Evolutionary conservation across 129 eudicot genomes (phyloP).

Genomic region (Pseudognaphalium luteoalbum): DNA sequence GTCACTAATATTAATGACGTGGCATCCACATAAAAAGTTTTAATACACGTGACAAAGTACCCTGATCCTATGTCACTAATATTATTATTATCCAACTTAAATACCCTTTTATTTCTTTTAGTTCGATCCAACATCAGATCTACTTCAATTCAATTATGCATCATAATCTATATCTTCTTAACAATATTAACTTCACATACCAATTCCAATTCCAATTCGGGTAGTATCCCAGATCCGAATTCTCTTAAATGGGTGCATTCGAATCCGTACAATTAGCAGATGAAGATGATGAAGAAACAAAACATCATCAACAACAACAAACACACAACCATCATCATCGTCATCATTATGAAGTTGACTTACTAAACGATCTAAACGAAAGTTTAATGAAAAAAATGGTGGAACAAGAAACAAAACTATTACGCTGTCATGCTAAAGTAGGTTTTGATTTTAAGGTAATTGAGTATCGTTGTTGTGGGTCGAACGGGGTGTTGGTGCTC

Average conservation of each 20-base stretch:
- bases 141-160: conserved; percentile 20
- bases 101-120: too few relatives aligned
- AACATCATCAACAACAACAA: conserved; percentile 12
- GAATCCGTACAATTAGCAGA: conserved; percentile 62
- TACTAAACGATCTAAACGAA: conserved; percentile 9
- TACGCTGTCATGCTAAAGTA: conserved; percentile 88
- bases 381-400: conserved; percentile 62
- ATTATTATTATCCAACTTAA: too few relatives aligned
- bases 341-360: not conserved
- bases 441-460: too few relatives aligned
- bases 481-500: too few relatives aligned
- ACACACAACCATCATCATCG: not conserved
- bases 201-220: conserved; percentile 9
- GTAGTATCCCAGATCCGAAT: not conserved
- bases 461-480: too few relatives aligned
- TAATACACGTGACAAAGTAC: too few relatives aligned
- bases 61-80: too few relatives aligned
- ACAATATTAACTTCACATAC: conserved; percentile 19
- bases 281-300: conserved; percentile 51
- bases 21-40: too few relatives aligned
- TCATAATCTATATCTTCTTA: not conserved
- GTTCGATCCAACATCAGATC: conserved; percentile 32
- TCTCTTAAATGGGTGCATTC: conserved; percentile 62
- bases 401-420: conserved; percentile 87
- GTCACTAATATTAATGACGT: too few relatives aligned